Percentiles rank a stretch among this genome's conserved stretches.
These are phyloP conservation scores for Roridomyces roridus DNA, from an alignment of 768 basidiomycete genomes.

Conservation along the genomic window DNA sequence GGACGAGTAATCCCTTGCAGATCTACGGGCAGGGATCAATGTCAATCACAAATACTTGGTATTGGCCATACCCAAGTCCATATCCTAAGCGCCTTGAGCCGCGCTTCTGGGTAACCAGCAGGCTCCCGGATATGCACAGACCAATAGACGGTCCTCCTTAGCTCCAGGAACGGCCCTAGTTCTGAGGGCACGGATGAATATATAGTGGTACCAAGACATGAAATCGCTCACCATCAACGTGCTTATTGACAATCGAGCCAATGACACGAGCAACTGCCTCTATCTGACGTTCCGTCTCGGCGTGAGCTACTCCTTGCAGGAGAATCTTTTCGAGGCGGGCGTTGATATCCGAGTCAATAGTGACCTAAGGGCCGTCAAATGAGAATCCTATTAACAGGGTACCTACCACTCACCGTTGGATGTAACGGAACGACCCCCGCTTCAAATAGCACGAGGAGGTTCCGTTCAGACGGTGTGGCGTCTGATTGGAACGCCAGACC, in stretches of 20 bases:
- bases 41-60: not conserved
- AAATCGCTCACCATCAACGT: constrained; percentile 60
- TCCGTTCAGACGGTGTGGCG: constrained; percentile 57
- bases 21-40: constrained; percentile 51
- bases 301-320: constrained; percentile 60
- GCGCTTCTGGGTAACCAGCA: constrained; percentile 37
- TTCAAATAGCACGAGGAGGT: constrained; percentile 70
- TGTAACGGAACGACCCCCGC: constrained; percentile 68
- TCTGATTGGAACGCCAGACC: constrained; percentile 38
- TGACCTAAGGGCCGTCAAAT: constrained; percentile 32
- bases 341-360: constrained; percentile 53
- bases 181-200: constrained; percentile 39
- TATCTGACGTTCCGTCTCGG: constrained; percentile 57
- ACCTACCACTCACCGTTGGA: constrained; percentile 58
- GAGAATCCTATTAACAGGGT: not conserved
- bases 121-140: constrained; percentile 46
- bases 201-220: not conserved
- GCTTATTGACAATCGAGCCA: constrained; percentile 81
- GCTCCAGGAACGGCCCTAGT: constrained; percentile 48
- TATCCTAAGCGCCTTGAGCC: constrained; percentile 56
- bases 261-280: constrained; percentile 63
- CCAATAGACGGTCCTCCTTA: constrained; percentile 57
- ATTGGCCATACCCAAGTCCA: constrained; percentile 77
- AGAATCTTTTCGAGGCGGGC: constrained; percentile 61
- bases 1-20: constrained; percentile 78